Conservation (phyloP, 208 protist species). For the Blastocrithidia nonstop region DNA sequence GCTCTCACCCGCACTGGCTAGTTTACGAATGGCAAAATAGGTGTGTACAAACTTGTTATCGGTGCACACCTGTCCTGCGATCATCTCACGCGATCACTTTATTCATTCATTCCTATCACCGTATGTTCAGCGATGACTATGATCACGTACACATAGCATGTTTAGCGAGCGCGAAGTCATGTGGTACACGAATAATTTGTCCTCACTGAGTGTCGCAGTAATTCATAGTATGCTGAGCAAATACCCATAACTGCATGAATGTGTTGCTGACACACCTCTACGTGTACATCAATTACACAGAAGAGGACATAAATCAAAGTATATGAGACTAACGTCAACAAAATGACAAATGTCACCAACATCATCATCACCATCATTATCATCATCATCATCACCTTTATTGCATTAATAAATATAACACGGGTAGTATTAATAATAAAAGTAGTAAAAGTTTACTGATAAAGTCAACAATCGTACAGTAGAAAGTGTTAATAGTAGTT, state of each 20-base stretch:
- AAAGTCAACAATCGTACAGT: too few species aligned
- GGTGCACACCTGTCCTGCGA: slow-evolving; percentile 17
- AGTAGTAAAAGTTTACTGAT: too few species aligned
- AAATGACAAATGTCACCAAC: too few species aligned
- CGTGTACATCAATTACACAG: slow-evolving; percentile 15
- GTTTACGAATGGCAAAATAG: slow-evolving; percentile 14
- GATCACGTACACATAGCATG: slow-evolving; percentile 17
- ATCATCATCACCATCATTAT: too few species aligned
- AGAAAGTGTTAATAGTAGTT: too few species aligned
- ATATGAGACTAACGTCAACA: too few species aligned
- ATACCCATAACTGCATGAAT: slow-evolving; percentile 31
- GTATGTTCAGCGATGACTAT: slow-evolving; percentile 50
- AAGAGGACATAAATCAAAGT: slow-evolving; percentile 3
- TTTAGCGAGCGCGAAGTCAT: slow-evolving; percentile 36
- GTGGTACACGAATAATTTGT: slow-evolving; percentile 59
- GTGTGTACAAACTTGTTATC: slow-evolving; percentile 25
- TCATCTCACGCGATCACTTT: slow-evolving; percentile 33
- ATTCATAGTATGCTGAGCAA: slow-evolving; percentile 27
- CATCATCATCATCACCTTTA: too few species aligned
- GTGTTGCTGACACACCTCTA: too few species aligned
- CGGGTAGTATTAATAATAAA: too few species aligned
- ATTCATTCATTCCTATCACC: slow-evolving; percentile 44
- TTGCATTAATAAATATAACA: too few species aligned
- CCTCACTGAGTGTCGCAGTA: slow-evolving; percentile 34
- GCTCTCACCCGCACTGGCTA: slow-evolving; percentile 33